phyloP scores from a whole-genome alignment of 768 basidiomycete genomes.

The Boletus reticulatus region DNA sequence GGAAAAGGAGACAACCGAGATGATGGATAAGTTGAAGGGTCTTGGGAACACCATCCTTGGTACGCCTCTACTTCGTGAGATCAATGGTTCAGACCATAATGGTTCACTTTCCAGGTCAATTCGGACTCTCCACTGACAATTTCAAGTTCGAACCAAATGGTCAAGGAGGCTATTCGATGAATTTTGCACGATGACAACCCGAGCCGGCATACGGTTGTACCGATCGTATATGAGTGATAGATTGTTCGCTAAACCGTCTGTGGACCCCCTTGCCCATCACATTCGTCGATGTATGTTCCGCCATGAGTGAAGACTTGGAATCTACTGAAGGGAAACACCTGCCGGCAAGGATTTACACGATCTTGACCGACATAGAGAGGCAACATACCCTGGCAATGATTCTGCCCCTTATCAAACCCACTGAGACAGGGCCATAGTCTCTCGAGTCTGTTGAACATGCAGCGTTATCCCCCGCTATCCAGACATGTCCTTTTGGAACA shows the following conservation, averaged over 20 bases:
- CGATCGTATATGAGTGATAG: background rate
- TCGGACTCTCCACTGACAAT: constrained; percentile 93
- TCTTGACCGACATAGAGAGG: background rate
- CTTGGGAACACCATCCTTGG: constrained; percentile 90
- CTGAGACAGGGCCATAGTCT: constrained; percentile 88
- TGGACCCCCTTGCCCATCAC: background rate
- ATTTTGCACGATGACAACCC: constrained; percentile 56
- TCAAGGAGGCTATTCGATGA: constrained; percentile 94
- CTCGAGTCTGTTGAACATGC: constrained; percentile 84
- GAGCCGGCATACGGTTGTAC: background rate
- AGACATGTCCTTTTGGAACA: constrained; percentile 83
- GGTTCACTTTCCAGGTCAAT: constrained; percentile 58
- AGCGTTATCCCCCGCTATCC: constrained; percentile 91
- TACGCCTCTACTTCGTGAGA: constrained; percentile 27
- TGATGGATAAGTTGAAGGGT: constrained; percentile 90
- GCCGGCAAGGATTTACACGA: constrained; percentile 2
- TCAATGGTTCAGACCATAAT: background rate
- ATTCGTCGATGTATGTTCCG: constrained; percentile 21
- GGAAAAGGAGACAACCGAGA: constrained; percentile 85
- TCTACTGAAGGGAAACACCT: constrained; percentile 32
- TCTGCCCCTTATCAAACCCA: constrained; percentile 70
- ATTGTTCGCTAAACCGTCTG: background rate
- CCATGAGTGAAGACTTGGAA: constrained; percentile 25
- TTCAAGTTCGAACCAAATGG: constrained; percentile 95
- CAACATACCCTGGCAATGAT: constrained; percentile 59